Percentiles rank a stretch among this genome's conserved stretches.
These are phyloP conservation scores for Tuber indicum DNA, from an alignment of 495 filamentous ascomycete genomes.

Conservation along the genomic window DNA sequence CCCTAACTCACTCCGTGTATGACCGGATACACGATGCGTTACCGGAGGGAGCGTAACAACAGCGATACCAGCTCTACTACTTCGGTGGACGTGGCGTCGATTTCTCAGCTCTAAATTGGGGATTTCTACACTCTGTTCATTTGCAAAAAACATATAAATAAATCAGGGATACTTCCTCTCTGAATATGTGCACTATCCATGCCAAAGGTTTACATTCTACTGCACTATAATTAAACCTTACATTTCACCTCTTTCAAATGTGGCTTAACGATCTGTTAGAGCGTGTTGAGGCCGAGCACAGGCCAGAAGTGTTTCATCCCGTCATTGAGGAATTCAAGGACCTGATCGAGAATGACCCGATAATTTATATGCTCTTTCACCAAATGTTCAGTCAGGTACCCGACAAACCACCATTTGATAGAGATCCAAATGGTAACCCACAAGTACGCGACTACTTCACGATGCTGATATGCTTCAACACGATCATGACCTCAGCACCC, in stretches of 20 bases:
- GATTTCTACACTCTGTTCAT: background rate
- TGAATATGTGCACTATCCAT: background rate
- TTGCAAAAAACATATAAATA: background rate
- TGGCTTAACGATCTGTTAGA: conserved; percentile 7
- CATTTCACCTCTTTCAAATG: background rate
- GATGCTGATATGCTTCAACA: conserved; percentile 60
- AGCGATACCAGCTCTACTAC: background rate
- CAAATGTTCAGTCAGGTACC: conserved; percentile 67
- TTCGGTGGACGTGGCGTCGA: background rate
- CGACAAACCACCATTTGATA: conserved; percentile 50
- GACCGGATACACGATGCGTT: background rate
- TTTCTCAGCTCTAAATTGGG: background rate
- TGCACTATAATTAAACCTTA: background rate
- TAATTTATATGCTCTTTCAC: conserved; percentile 51
- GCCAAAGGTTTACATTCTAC: background rate
- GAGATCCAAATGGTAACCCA: conserved; percentile 52
- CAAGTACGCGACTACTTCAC: conserved; percentile 60
- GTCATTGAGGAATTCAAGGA: conserved; percentile 47
- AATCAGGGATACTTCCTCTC: background rate
- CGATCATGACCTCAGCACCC: conserved; percentile 57
- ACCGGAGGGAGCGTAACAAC: background rate
- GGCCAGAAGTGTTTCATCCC: background rate
- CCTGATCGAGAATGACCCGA: conserved; percentile 48
- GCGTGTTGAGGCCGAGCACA: background rate
- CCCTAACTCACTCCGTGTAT: background rate